Base-by-base conservation (phyloP, 352 stramenopile genomes). In the Globisporangium orthogonon region DNA sequence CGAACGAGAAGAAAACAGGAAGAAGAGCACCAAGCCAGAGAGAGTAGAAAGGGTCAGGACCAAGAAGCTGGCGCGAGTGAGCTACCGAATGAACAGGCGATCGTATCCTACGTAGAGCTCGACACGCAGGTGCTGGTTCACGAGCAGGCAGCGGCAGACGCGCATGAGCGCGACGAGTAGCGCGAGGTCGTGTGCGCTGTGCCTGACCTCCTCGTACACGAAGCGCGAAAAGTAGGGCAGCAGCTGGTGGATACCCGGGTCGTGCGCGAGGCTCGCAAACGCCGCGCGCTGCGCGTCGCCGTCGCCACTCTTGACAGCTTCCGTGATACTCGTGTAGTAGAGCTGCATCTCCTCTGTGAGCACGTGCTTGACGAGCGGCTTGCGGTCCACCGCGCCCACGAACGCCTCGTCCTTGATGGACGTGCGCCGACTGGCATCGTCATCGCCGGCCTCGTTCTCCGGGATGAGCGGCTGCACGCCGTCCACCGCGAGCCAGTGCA, bases 41-140 rank as follows among this genome's bases (percentile, higher is more conserved):
- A n/a, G n/a, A n/a, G n/a, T n/a, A n/a, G n/a, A n/a, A n/a, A n/a
- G n/a, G n/a, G n/a, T n/a, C n/a, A n/a, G n/a, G n/a, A n/a, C n/a
- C n/a, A n/a, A n/a, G n/a, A n/a, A n/a, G n/a, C n/a, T n/a, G n/a
- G n/a, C n/a, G n/a, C n/a, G n/a, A n/a, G n/a, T n/a, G n/a, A n/a
- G n/a, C n/a, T n/a, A n/a, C n/a, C 5, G 44, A 11, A 6, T 17
- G 18, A n/a, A 28, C 44, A 50, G 18, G 15, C 23, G 18, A 15
- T 17, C 17, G 44, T 29, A 35, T 77, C 81, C n/a, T 71, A 94
- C 84, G 55, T 94, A 97, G 50, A 98, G 74, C 72, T 98, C 94
- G 14, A 98, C 83, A 69, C 95, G 89, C 30, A 98, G 74, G 55
- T 89, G 81, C 17, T 82, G 76, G 76, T 98, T 98, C 18, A 78